Evolutionary conservation across 805 yeast species (phyloP).

Genomic region (Metschnikowia matae): DNA sequence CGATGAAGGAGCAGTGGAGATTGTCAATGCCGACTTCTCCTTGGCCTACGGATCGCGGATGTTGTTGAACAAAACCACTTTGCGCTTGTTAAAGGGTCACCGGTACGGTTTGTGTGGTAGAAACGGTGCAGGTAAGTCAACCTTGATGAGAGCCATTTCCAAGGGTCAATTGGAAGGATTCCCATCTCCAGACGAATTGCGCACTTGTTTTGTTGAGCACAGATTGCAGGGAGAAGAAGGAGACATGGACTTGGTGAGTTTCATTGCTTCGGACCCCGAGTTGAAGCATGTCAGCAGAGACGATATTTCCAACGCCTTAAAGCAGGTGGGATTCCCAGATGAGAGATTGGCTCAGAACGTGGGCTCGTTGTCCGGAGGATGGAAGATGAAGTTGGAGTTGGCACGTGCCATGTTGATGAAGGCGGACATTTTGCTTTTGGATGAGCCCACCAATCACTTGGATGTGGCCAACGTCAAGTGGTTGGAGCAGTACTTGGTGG

Average conservation of each 20-base stretch:
- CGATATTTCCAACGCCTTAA: conserved; percentile 73
- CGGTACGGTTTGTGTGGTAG: conserved; percentile 97
- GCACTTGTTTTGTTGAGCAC: conserved; percentile 97
- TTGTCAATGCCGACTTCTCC: conserved; percentile 92
- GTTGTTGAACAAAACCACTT: conserved; percentile 88
- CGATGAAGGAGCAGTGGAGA: conserved; percentile 78
- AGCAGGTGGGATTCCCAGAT: conserved; percentile 85
- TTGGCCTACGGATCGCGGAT: conserved; percentile 96
- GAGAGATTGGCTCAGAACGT: conserved; percentile 87
- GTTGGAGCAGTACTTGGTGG: conserved; percentile 83
- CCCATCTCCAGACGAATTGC: conserved; percentile 81
- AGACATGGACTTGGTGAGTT: conserved; percentile 79
- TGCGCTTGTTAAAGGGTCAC: conserved; percentile 88
- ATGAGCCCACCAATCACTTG: conserved; percentile 98
- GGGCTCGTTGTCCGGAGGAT: conserved; percentile 95
- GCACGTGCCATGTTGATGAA: conserved; percentile 99
- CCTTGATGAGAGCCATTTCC: conserved; percentile 94
- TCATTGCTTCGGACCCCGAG: conserved; percentile 88
- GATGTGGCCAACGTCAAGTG: conserved; percentile 92
- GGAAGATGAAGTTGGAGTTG: conserved; percentile 98
- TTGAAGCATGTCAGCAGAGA: conserved; percentile 57
- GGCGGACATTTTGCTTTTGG: conserved; percentile 90
- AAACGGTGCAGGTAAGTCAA: conserved; percentile 98
- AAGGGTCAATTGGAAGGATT: conserved; percentile 97
- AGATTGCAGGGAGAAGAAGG: conserved; percentile 93